Base-by-base conservation (phyloP, 2,329 filamentous ascomycete species). In the Monilinia laxa region DNA sequence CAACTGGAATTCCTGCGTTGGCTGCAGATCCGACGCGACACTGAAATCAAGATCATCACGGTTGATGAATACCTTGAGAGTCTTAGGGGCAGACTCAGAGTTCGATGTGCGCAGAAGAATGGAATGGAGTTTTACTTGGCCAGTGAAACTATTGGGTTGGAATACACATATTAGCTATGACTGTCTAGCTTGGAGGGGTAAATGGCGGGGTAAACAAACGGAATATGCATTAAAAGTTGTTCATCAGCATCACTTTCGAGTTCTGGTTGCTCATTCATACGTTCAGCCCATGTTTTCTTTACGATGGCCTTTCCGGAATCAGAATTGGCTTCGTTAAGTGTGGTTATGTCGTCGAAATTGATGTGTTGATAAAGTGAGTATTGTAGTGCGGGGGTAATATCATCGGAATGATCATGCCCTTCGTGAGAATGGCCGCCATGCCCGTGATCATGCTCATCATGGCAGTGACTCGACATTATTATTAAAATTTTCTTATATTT, bases 341-440 rank as follows among this genome's bases (percentile, higher is more conserved):
- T 95, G 49, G 83, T 86, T 70, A 99, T 88, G 38, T 88, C 85
- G 79, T 92, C 89, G 79, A 98, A 97, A 77, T 93, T 87, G 78
- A 99, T 93, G 77, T 97, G 90, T 71, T 91, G 87, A 81, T 97
- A 98, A 47, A 99, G 87, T 53, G 93, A 92, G 73, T 89, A 90
- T 79, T 98, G 94, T 20, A 97, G 83, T 1, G 93, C 94, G 0
- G 95, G 95, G 1, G 91, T 93, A 74, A 97, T 87, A 81, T 98
- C 94, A 81, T 98, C 91, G 57, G 86, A 89, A 80, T 97, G 94
- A 78, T 97, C 93, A 78, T 97, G 93, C 70, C 82, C 80, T 77
- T 96, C 92, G 72, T 87, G 81, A 67, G 81, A 82, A 71, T 86
- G 83, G 71, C 82, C 80, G 71, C 81, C 80, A 70, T 78, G 77